Base-by-base conservation (phyloP, 176 grass and related monocot species). In the Zea luxurians region DNA sequence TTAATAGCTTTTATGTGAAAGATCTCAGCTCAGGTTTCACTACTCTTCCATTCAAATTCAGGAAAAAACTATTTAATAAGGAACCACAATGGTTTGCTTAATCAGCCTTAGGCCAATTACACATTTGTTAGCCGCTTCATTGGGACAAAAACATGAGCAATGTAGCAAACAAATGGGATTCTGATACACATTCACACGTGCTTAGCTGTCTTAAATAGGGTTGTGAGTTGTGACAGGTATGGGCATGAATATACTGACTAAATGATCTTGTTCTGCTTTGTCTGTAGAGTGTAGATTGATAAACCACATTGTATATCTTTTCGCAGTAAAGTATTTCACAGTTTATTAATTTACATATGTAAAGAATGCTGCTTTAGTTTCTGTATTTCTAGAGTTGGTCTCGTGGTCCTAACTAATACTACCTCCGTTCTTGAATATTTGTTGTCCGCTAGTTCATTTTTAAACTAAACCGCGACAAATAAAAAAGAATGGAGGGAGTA, bases 321-420 rank as follows among this genome's bases (percentile, higher is more conserved):
- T 57, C 18, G 37, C 21, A 48, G 2, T 37, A 21, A 42, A 42
- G 0, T 55, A 43, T 37, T 73, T 87, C 10, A 61, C 36, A 66
- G 41, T 40, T 61, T 50, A 45, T 42, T 71, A 78, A 11, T 68
- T 82, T 72, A 42, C 53, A 73, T 68, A 55, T 66, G 80, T 2
- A 4, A 78, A 64, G 3, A 3, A 46, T 61, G 37, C 10, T 53
- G 61, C 13, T 36, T 88, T 65, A 79, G 44, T 68, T 79, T 77
- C 37, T 17, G 61, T 48, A 20, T 78, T 80, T 75, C 12, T 75
- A 0, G 57, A 48, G 53, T 80, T 64, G 8, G 13, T 83, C 44
- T 46, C 37, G 16, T 45, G 45, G 7, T 83, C 34, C 34, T 80
- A 45, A 57, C 9, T 68, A 83, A 63, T 66, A 54, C 27, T 27